phyloP scores from a whole-genome alignment of 192 early-diverging fungal genomes.

The Entophlyctis luteolus region DNA sequence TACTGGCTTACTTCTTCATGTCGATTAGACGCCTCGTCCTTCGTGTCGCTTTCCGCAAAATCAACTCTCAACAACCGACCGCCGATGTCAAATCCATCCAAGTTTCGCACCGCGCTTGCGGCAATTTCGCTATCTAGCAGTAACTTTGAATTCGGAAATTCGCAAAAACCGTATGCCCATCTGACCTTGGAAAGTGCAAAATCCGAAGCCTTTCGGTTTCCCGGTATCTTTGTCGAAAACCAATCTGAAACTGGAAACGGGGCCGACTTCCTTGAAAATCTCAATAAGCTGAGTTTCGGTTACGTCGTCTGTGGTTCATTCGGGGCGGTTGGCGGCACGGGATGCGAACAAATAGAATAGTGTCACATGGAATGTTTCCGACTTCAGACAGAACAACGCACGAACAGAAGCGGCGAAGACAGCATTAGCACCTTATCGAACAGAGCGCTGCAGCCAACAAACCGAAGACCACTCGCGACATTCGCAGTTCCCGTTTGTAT shows the following conservation, averaged over 20 bases:
- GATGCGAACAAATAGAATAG: neutral
- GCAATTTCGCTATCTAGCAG: conserved; percentile 81
- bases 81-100: conserved; percentile 86
- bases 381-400: conserved; percentile 15
- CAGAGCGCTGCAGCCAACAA: neutral
- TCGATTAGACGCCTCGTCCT: conserved; percentile 29
- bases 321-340: neutral
- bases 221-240: conserved; percentile 87
- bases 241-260: conserved; percentile 60
- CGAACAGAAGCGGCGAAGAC: neutral
- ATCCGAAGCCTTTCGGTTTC: conserved; percentile 91
- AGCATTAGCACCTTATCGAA: too few species aligned
- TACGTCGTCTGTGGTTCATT: conserved; percentile 56
- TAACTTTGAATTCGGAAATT: too few species aligned
- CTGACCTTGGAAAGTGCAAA: conserved; percentile 87
- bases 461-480: conserved; percentile 41
- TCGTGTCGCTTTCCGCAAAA: conserved; percentile 80
- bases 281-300: conserved; percentile 90
- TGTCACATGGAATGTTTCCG: conserved; percentile 46
- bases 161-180: too few species aligned
- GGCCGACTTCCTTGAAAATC: conserved; percentile 89
- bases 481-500: too few species aligned
- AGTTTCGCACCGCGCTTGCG: conserved; percentile 86
- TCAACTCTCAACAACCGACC: conserved; percentile 87
- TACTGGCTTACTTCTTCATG: neutral